phyloP scores from a whole-genome alignment of 192 early-diverging fungal genomes.

The Rhizophagus prolifer region DNA sequence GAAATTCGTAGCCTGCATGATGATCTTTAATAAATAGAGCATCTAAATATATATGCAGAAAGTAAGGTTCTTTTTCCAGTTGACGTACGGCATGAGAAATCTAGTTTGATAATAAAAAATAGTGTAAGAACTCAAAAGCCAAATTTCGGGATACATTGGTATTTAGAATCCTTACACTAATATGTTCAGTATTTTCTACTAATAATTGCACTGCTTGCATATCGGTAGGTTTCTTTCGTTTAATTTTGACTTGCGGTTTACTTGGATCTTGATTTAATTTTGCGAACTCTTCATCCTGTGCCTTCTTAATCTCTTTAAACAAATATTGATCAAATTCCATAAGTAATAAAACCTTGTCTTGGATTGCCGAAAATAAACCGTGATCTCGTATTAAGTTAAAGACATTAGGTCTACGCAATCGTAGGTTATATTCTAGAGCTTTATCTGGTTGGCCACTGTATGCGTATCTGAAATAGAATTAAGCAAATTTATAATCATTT shows the following conservation, averaged over 20 bases:
- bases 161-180: slow-evolving; percentile 56
- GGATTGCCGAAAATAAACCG: slow-evolving; percentile 78
- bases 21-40: slow-evolving; percentile 75
- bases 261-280: slow-evolving; percentile 13
- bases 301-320: slow-evolving; percentile 45
- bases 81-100: slow-evolving; percentile 68
- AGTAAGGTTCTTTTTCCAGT: slow-evolving; percentile 56
- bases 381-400: slow-evolving; percentile 74
- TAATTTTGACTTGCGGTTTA: neutral
- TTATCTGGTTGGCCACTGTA: slow-evolving; percentile 70
- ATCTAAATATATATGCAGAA: slow-evolving; percentile 89
- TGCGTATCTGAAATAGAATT: slow-evolving; percentile 54
- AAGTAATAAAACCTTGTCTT: slow-evolving; percentile 76
- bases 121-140: neutral
- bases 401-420: slow-evolving; percentile 67
- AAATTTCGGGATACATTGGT: no score
- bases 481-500: neutral
- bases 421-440: slow-evolving; percentile 79
- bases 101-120: slow-evolving; percentile 33
- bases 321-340: slow-evolving; percentile 81
- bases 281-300: slow-evolving; percentile 25
- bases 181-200: slow-evolving; percentile 80
- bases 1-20: slow-evolving; percentile 70
- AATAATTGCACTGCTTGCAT: slow-evolving; percentile 76
- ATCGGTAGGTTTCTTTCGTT: slow-evolving; percentile 34